Evolutionary conservation across 352 stramenopile species (phyloP).

Genomic region (Globisporangium alternatum): DNA sequence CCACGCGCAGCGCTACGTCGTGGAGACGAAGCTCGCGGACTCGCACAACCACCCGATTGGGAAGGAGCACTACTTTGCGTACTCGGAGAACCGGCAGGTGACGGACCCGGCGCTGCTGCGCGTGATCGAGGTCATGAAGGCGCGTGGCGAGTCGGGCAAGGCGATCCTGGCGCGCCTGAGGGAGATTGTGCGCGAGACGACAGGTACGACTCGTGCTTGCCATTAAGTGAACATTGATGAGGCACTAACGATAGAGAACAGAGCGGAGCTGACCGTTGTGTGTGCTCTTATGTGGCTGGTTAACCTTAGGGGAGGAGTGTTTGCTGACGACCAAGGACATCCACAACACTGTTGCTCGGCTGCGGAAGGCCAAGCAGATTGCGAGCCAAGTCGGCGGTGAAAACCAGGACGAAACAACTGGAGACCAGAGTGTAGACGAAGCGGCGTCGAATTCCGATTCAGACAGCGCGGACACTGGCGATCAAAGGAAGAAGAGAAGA

Average conservation of each 20-base stretch:
- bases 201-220: background rate
- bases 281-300: background rate
- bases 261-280: background rate
- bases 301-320: background rate
- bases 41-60: conserved; percentile 11
- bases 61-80: conserved; percentile 11
- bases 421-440: background rate
- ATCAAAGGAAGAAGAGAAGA: background rate
- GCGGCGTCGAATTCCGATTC: background rate
- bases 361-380: conserved; percentile 2
- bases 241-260: background rate
- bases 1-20: background rate
- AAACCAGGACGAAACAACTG: background rate
- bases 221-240: background rate
- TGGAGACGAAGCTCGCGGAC: background rate
- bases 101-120: conserved; percentile 8
- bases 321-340: conserved; percentile 3
- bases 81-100: conserved; percentile 14
- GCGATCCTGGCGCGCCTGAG: background rate
- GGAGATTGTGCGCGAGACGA: background rate
- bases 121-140: background rate
- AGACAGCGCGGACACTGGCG: background rate
- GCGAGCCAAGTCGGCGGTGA: background rate
- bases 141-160: background rate
- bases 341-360: background rate